Evolutionary conservation across 2,329 filamentous ascomycete genomes (phyloP).

Genomic region (Mollisiaceae sp.): DNA sequence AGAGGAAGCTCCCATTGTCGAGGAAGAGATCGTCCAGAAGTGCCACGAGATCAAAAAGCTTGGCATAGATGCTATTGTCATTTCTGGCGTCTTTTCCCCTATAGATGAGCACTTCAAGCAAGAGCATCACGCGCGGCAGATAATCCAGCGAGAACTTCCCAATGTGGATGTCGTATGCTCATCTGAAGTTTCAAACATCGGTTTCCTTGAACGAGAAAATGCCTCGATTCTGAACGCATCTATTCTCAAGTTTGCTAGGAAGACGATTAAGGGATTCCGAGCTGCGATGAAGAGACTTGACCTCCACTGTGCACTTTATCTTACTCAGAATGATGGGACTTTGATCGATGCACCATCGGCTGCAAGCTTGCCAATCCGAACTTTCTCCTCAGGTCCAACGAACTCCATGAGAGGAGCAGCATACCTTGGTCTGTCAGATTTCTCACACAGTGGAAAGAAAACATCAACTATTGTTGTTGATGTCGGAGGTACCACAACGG

Average conservation of each 20-base stretch:
- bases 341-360: constrained; percentile 58
- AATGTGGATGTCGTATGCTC: constrained; percentile 55
- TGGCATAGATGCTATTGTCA: constrained; percentile 52
- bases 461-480: constrained; percentile 50
- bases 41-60: constrained; percentile 28
- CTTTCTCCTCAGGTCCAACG: constrained; percentile 65
- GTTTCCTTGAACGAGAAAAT: constrained; percentile 60
- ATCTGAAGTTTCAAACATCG: constrained; percentile 46
- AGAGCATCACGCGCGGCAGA: constrained; percentile 53
- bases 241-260: constrained; percentile 60
- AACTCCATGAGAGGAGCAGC: constrained; percentile 68
- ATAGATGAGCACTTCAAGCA: constrained; percentile 58
- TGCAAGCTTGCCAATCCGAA: constrained; percentile 61
- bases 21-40: constrained; percentile 40
- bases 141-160: constrained; percentile 52
- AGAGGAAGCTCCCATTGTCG: constrained; percentile 48
- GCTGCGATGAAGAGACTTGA: constrained; percentile 56
- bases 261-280: constrained; percentile 60
- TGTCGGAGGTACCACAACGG: constrained; percentile 64
- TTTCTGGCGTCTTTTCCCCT: constrained; percentile 61
- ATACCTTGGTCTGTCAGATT: constrained; percentile 49
- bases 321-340: constrained; percentile 68
- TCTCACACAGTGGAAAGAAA: constrained; percentile 25
- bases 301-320: constrained; percentile 49
- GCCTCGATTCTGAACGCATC: constrained; percentile 67